Base-by-base conservation (phyloP, 2,329 filamentous ascomycete genomes). In the Colletotrichum orbiculare region DNA sequence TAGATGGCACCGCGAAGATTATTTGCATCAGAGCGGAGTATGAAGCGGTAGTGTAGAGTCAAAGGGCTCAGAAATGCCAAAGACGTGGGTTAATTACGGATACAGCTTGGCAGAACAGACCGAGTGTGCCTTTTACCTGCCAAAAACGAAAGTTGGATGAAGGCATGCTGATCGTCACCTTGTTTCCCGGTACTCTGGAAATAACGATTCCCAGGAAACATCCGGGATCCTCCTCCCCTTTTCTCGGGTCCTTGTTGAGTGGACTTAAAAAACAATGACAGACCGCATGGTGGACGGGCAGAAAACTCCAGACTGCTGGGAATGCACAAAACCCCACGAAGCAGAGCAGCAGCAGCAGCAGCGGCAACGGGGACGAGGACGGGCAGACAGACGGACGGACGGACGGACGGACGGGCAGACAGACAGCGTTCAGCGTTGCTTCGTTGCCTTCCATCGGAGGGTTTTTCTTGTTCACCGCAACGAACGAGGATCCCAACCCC, bases 91-190 rank as follows among this genome's bases (percentile, higher is more conserved):
- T 37, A 17, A 17, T 17, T 17, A 17, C 15, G 17, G 17, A 3
- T 3, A 25, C 37, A 53, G 13, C 50, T 13, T 17, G 45, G 15
- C 47, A 38, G 33, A 7, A 33, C 12, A 17, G 41, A 25, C 38
- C 33, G 9, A 25, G 45, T 43, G 49, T 61, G 17, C 25, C 62
- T 61, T 65, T 52, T 52, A 61, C 47, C 57, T 61, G 62, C 25
- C 56, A 58, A 46, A 65, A 65, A 61, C 62, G 39, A 65, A 15
- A 47, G 38, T 61, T 37, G 50, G 42, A 61, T 52, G 50, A 65
- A 65, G 52, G 45, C 39, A 61, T 35, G 62, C 62, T 62, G 62
- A 65, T 65, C 62, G 52, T 65, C 57, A 61, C 62, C 56, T 65
- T 65, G 46, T 52, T 61, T 55, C 52, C 43, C 46, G 50, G 15